Evolutionary conservation across 495 filamentous ascomycete species (phyloP).

Genomic region (Penicillium subrubescens): DNA sequence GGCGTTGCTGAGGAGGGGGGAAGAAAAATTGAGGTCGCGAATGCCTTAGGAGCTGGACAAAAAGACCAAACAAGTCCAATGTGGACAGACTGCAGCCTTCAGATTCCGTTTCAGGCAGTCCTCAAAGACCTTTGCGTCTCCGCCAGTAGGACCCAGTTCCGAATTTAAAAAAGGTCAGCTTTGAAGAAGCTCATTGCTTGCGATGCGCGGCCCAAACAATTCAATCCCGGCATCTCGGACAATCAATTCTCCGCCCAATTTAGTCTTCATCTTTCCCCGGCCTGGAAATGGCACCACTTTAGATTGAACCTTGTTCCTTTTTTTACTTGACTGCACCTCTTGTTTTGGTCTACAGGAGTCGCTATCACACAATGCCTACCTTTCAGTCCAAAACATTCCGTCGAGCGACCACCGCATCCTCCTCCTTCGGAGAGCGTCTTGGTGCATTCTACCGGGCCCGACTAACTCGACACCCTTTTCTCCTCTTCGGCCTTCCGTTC

Average conservation of each 20-base stretch:
- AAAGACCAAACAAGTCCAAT: neutral
- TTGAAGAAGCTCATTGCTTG: conserved; percentile 17
- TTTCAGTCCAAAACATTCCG: conserved; percentile 77
- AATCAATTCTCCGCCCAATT: conserved; percentile 21
- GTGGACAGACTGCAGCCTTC: neutral
- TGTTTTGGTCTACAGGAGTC: neutral
- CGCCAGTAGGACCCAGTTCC: neutral
- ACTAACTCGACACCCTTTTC: conserved; percentile 77
- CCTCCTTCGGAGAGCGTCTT: conserved; percentile 60
- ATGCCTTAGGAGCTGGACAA: conserved; percentile 1
- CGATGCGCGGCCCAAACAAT: conserved; percentile 23
- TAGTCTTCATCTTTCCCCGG: neutral
- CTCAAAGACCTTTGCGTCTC: neutral
- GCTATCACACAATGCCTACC: conserved; percentile 59
- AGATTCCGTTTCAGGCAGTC: neutral
- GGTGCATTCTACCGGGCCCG: conserved; percentile 72
- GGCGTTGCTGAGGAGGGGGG: conserved; percentile 6
- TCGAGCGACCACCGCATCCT: conserved; percentile 45
- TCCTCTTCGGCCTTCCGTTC: conserved; percentile 96
- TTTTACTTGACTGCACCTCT: neutral
- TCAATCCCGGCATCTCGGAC: conserved; percentile 21
- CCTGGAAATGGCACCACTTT: neutral
- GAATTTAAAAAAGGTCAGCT: neutral
- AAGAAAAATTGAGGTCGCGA: conserved; percentile 15
- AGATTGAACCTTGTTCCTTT: neutral